These are phyloP conservation scores for Selaginella tamariscina DNA, from an alignment of 75 land plant species.

Conservation along the genomic window DNA sequence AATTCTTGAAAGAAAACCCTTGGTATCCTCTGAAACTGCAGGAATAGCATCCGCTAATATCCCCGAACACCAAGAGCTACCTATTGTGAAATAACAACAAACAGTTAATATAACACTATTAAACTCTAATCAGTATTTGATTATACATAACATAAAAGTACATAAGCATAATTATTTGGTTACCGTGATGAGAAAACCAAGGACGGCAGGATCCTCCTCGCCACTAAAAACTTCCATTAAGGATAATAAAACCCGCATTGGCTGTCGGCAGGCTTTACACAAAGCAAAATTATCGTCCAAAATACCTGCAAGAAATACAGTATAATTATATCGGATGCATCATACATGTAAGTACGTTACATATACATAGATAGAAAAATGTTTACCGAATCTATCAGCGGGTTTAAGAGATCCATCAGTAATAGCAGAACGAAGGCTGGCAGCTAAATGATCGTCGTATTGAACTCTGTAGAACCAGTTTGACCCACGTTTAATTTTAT, in stretches of 20 bases:
- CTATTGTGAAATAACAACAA: neutral
- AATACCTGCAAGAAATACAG: slow-evolving; percentile 44
- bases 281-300: slow-evolving; percentile 79
- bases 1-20: neutral
- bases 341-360: neutral
- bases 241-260: slow-evolving; percentile 49
- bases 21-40: neutral
- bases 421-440: slow-evolving; percentile 56
- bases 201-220: slow-evolving; percentile 65
- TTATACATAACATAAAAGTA: too few relatives aligned
- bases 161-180: slow-evolving; percentile 18
- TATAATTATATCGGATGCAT: neutral
- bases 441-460: slow-evolving; percentile 68
- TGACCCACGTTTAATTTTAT: slow-evolving; percentile 80
- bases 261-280: slow-evolving; percentile 58
- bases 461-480: slow-evolving; percentile 89
- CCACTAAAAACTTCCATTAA: slow-evolving; percentile 56
- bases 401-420: slow-evolving; percentile 37
- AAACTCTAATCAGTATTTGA: too few relatives aligned
- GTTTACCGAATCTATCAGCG: slow-evolving; percentile 42
- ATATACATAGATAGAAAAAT: slow-evolving; percentile 30
- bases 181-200: slow-evolving; percentile 59
- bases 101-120: too few relatives aligned
- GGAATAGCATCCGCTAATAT: neutral
- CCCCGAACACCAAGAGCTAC: neutral